These are phyloP conservation scores for Quillaja saponaria DNA, from an alignment of 306 rosid species.

Conservation along the genomic window DNA sequence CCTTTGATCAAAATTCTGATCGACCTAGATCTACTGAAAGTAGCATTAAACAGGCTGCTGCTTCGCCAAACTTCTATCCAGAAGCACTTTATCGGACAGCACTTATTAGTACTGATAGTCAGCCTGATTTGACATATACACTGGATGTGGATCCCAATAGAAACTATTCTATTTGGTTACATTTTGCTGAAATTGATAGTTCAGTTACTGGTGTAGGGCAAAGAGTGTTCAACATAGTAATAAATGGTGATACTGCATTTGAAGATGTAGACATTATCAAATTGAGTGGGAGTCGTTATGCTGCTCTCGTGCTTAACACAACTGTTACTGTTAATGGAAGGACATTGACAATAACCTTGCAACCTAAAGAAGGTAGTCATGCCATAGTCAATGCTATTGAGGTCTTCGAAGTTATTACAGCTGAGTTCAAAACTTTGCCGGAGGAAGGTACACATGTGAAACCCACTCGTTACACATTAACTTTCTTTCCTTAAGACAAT, in stretches of 20 bases:
- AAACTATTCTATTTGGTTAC: slow-evolving; percentile 93
- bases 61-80: slow-evolving; percentile 84
- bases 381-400: slow-evolving; percentile 85
- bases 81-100: slow-evolving; percentile 78
- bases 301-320: slow-evolving; percentile 81
- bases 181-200: slow-evolving; percentile 83
- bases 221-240: slow-evolving; percentile 73
- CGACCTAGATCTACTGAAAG: slow-evolving; percentile 59
- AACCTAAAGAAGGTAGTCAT: slow-evolving; percentile 53
- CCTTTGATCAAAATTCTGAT: slow-evolving; percentile 66
- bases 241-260: slow-evolving; percentile 60
- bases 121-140: slow-evolving; percentile 66
- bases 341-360: slow-evolving; percentile 65
- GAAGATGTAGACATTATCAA: slow-evolving; percentile 67
- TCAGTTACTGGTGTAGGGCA: slow-evolving; percentile 57
- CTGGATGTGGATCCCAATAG: slow-evolving; percentile 85
- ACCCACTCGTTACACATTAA: not conserved
- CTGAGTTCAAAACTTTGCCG: slow-evolving; percentile 66
- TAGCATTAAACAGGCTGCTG: slow-evolving; percentile 64
- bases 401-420: slow-evolving; percentile 69
- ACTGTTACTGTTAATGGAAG: slow-evolving; percentile 78
- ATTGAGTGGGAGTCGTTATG: slow-evolving; percentile 65
- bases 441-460: slow-evolving; percentile 68
- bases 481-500: not conserved
- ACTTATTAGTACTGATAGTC: slow-evolving; percentile 57